Evolutionary conservation across 2,329 filamentous ascomycete genomes (phyloP).

Genomic region (Ilyonectria sp.): DNA sequence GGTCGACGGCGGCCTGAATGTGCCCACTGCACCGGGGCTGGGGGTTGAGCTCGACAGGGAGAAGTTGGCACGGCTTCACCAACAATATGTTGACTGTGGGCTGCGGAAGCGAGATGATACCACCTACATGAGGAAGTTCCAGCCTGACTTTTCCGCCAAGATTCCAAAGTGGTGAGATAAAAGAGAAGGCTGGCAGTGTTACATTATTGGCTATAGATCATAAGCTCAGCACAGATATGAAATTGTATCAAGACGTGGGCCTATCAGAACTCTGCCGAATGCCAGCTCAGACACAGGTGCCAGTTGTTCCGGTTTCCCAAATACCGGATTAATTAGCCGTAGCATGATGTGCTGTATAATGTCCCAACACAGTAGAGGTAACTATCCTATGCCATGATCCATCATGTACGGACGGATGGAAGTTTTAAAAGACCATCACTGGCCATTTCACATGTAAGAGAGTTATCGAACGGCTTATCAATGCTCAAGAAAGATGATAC

Average conservation of each 20-base stretch:
- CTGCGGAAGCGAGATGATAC: constrained; percentile 56
- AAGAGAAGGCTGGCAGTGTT: not conserved
- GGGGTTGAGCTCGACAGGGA: constrained; percentile 57
- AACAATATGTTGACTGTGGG: constrained; percentile 57
- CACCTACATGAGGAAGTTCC: constrained; percentile 54
- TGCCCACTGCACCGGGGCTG: constrained; percentile 54
- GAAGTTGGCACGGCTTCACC: constrained; percentile 53
- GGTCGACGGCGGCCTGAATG: constrained; percentile 53
- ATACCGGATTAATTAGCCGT: not conserved
- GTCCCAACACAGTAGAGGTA: no score
- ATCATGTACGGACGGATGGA: no score
- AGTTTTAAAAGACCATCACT: not conserved
- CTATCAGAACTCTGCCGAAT: not conserved
- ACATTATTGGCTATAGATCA: not conserved
- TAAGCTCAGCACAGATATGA: no score
- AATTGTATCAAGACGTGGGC: not conserved
- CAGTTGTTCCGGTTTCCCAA: no score
- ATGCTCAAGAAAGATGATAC: not conserved
- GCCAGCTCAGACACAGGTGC: no score
- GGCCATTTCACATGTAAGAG: not conserved
- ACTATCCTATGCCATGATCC: no score
- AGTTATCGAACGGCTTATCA: not conserved
- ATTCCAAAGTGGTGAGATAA: constrained; percentile 52
- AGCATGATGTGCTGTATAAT: no score
- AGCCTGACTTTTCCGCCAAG: constrained; percentile 52